Conservation (phyloP, 108 stramenopile species). For the Phaeodactylum tricornutum region DNA sequence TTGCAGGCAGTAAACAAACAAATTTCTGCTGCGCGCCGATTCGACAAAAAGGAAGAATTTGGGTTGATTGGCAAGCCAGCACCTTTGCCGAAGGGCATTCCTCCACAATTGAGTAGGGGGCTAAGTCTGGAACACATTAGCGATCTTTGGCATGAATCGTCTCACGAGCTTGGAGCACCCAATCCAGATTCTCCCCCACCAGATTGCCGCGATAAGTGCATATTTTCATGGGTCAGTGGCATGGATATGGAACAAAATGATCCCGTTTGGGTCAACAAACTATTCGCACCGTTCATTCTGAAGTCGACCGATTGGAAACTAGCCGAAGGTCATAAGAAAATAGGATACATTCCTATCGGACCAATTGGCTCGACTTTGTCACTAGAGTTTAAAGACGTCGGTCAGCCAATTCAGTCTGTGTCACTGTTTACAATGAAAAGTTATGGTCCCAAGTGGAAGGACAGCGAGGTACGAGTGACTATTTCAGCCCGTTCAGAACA, state of each 20-base stretch:
- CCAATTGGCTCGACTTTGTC: no score
- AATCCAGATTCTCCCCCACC: neutral
- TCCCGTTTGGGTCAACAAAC: constrained; percentile 28
- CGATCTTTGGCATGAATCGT: constrained; percentile 30
- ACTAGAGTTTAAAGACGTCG: constrained; percentile 24
- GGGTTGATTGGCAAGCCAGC: constrained; percentile 56
- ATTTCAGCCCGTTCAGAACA: constrained; percentile 2
- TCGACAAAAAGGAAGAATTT: no score
- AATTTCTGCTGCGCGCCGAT: constrained; percentile 3
- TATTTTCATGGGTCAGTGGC: constrained; percentile 56
- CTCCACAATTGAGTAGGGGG: constrained; percentile 45
- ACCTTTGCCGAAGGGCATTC: constrained; percentile 39
- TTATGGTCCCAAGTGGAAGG: constrained; percentile 68
- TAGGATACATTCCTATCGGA: no score
- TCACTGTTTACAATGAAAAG: constrained; percentile 73
- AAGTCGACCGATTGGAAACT: constrained; percentile 48
- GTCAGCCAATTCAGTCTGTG: constrained; percentile 37
- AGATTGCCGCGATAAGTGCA: constrained; percentile 26
- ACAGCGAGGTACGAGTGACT: constrained; percentile 18
- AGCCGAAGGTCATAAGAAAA: constrained; percentile 36
- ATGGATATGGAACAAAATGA: constrained; percentile 42
- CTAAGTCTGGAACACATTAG: constrained; percentile 51
- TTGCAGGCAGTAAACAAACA: constrained; percentile 1
- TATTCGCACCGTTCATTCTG: constrained; percentile 23
- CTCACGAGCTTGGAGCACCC: neutral